These are phyloP conservation scores for Salvia sclarea DNA, from an alignment of 305 asterid genomes.

Conservation along the genomic window DNA sequence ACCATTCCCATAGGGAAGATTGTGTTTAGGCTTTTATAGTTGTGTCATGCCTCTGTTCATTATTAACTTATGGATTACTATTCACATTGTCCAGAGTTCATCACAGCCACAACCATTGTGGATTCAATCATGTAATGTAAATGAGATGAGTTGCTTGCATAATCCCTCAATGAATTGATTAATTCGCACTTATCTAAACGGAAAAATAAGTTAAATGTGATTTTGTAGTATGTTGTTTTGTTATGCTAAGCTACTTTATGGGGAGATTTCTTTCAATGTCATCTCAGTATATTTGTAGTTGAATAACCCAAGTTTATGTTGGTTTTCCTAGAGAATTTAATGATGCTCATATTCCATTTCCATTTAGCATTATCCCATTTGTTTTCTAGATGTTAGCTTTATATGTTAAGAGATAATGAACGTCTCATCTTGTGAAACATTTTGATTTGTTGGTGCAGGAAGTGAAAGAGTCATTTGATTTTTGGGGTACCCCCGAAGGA, in stretches of 20 bases:
- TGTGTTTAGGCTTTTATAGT: neutral
- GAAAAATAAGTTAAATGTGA: neutral
- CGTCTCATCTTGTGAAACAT: neutral
- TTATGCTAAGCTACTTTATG: neutral
- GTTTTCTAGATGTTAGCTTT: neutral
- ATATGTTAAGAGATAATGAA: slow-evolving; percentile 5
- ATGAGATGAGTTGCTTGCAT: slow-evolving; percentile 5
- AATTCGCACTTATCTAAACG: neutral
- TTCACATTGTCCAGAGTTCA: neutral
- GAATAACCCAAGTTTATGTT: slow-evolving; percentile 16
- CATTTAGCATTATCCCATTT: neutral
- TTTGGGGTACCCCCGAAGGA: slow-evolving; percentile 98
- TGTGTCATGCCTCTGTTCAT: neutral
- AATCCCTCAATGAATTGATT: neutral
- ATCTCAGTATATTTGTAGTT: neutral
- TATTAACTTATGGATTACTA: neutral
- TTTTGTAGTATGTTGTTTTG: neutral
- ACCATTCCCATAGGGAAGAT: too few relatives aligned
- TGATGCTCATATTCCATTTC: neutral
- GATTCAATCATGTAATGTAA: neutral
- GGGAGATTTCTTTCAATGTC: neutral
- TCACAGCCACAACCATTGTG: neutral
- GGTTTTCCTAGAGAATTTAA: neutral
- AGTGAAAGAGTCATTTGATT: slow-evolving; percentile 81
- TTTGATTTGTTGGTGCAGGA: slow-evolving; percentile 51